phyloP scores from a whole-genome alignment of 306 rosid genomes.

The Ammopiptanthus mongolicus region DNA sequence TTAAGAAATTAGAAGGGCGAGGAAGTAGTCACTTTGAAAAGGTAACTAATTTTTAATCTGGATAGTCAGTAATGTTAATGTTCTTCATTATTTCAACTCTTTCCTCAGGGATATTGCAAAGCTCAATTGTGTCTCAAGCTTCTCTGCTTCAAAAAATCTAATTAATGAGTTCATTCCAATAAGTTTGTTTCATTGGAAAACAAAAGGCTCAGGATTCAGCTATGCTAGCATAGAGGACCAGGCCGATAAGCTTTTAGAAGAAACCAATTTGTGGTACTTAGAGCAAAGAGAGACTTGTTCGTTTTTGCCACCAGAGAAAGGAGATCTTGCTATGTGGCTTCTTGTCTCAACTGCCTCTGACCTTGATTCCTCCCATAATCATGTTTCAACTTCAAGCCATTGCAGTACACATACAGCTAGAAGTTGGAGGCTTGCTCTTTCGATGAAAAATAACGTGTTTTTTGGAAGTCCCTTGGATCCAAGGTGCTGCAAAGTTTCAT shows the following conservation, averaged over 20 bases:
- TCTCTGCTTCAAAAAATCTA: slow-evolving; percentile 48
- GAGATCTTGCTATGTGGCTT: slow-evolving; percentile 67
- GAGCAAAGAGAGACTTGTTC: slow-evolving; percentile 29
- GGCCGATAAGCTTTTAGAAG: slow-evolving; percentile 43
- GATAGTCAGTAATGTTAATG: not conserved
- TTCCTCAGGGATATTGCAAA: slow-evolving; percentile 70
- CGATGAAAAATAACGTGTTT: slow-evolving; percentile 45
- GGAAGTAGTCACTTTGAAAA: slow-evolving; percentile 11
- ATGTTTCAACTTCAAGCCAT: slow-evolving; percentile 32
- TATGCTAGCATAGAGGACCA: slow-evolving; percentile 35
- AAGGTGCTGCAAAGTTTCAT: slow-evolving; percentile 46
- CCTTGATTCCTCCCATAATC: slow-evolving; percentile 27
- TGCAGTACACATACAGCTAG: slow-evolving; percentile 35
- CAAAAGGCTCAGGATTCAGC: slow-evolving; percentile 30
- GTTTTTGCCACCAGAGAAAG: slow-evolving; percentile 30
- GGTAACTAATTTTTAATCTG: not conserved
- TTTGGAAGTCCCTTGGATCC: slow-evolving; percentile 66
- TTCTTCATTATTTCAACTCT: slow-evolving; percentile 21
- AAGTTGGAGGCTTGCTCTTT: slow-evolving; percentile 74
- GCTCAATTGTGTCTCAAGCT: slow-evolving; percentile 49
- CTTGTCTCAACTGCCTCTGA: slow-evolving; percentile 56
- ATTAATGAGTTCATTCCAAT: slow-evolving; percentile 60
- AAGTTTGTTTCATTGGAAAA: slow-evolving; percentile 50
- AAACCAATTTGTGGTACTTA: slow-evolving; percentile 42
- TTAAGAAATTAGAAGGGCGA: not conserved